phyloP scores from a whole-genome alignment of 169 alveolate genomes.

The Cystoisospora suis region DNA sequence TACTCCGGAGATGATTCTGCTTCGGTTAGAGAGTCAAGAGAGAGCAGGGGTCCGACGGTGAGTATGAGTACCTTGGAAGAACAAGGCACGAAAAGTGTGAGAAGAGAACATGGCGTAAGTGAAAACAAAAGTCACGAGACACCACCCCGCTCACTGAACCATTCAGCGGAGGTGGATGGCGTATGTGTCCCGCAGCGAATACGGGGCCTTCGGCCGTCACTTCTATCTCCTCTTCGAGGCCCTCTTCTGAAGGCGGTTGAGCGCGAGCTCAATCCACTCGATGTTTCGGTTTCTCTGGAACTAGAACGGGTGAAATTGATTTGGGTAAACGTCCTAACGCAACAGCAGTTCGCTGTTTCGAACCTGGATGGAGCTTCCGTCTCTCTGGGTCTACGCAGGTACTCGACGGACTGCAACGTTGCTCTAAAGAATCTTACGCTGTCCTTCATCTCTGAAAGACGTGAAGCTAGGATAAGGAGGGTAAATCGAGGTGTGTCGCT shows the following conservation, averaged over 20 bases:
- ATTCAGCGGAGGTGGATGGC: not conserved
- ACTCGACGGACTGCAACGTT: constrained; percentile 2
- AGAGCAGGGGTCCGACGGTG: not conserved
- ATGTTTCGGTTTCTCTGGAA: not conserved
- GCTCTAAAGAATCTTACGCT: not conserved
- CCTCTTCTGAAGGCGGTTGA: not conserved
- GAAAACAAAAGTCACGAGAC: no score
- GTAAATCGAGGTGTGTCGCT: no score
- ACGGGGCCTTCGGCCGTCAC: not conserved
- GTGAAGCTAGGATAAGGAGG: no score
- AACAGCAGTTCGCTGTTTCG: constrained; percentile 2
- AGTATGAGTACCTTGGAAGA: not conserved
- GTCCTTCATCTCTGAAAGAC: no score
- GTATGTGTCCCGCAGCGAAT: no score
- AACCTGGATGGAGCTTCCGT: not conserved
- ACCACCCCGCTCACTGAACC: not conserved
- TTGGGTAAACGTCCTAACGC: not conserved
- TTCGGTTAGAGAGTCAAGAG: not conserved
- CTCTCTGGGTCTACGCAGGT: not conserved
- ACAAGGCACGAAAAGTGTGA: not conserved
- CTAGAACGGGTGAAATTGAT: not conserved
- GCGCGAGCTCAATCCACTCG: constrained; percentile 25
- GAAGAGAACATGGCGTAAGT: no score
- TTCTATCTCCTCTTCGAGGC: not conserved
- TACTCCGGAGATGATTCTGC: no score